Conservation (phyloP, 2,329 filamentous ascomycete genomes). For the Nemania bipapillata region DNA sequence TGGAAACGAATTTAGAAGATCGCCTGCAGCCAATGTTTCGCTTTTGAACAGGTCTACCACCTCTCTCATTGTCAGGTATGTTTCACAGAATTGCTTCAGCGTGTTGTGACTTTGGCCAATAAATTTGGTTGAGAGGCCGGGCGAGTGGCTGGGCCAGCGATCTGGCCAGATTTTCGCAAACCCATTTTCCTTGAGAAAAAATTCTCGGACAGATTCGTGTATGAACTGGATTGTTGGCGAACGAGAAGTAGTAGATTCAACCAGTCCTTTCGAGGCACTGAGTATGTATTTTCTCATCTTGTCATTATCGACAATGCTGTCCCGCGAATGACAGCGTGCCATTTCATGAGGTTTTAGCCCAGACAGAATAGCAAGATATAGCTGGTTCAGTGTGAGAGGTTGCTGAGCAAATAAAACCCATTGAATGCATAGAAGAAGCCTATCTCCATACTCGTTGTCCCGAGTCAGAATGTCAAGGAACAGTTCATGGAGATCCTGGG, state of each 20-base stretch:
- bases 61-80: slow-evolving; percentile 17
- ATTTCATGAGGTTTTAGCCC: neutral
- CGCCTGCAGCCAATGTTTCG: too few relatives aligned
- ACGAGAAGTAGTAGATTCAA: slow-evolving; percentile 54
- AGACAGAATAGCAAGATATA: slow-evolving; percentile 27
- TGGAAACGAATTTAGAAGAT: neutral
- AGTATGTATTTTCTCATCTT: slow-evolving; percentile 53
- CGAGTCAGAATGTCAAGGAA: slow-evolving; percentile 28
- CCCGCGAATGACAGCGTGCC: neutral
- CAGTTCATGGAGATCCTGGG: slow-evolving; percentile 22
- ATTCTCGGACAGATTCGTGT: slow-evolving; percentile 64
- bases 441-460: neutral
- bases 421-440: slow-evolving; percentile 29
- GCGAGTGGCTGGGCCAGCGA: slow-evolving; percentile 45
- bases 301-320: neutral
- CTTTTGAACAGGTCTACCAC: neutral
- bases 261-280: slow-evolving; percentile 62
- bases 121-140: slow-evolving; percentile 54
- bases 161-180: slow-evolving; percentile 50
- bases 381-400: slow-evolving; percentile 18
- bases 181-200: slow-evolving; percentile 55
- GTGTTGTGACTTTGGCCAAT: slow-evolving; percentile 56
- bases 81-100: slow-evolving; percentile 21
- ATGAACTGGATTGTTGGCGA: slow-evolving; percentile 61
- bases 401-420: slow-evolving; percentile 25